Base-by-base conservation (phyloP, 2,329 filamentous ascomycete genomes). In the Fusarium xylarioides region DNA sequence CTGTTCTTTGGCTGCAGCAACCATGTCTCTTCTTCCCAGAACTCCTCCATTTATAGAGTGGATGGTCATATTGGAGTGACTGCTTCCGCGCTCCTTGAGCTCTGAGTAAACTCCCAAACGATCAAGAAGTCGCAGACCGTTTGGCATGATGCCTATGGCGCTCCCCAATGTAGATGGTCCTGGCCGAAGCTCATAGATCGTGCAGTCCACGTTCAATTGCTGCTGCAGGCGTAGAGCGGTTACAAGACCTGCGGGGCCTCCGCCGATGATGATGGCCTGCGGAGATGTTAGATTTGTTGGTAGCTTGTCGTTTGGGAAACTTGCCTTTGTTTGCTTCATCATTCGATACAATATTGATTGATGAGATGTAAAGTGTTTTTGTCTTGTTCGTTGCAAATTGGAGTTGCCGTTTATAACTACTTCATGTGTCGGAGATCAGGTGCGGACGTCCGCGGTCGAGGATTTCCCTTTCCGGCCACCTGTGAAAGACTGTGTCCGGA, bases 251-350 rank as follows among this genome's bases (percentile, higher is more conserved):
- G 35, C 47, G 14, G 57, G 57, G 12, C 57, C 57, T 40, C 35
- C 57, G n/a, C 57, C 57, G 2, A 55, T 55, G 10, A 60, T 60
- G 28, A 60, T 60, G 15, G 57, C 57, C 57, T 60, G 8, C 9
- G 9, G 6, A 34, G 35, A 55, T 7, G 35, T 60, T 34, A 55
- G 28, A 23, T 4, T 11, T 16, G 19, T 11, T 32, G 11, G 11
- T 8, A 18, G 8, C 9, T 7, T 54, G 4, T 5, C 32, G 1
- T 7, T 34, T 14, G 4, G 8, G 16, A 4, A n/a, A n/a, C 35
- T 10, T 14, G 32, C 47, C 28, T 42, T 60, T 23, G 28, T 42
- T 55, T 60, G 35, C 26, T 42, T 34, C 46, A 60, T 60, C 15
- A 1, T 19, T 28, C 19, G 3, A 6, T 21, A 4, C 0, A 2